Base-by-base conservation (phyloP, 257 asterid genomes). In the Apocynum venetum region DNA sequence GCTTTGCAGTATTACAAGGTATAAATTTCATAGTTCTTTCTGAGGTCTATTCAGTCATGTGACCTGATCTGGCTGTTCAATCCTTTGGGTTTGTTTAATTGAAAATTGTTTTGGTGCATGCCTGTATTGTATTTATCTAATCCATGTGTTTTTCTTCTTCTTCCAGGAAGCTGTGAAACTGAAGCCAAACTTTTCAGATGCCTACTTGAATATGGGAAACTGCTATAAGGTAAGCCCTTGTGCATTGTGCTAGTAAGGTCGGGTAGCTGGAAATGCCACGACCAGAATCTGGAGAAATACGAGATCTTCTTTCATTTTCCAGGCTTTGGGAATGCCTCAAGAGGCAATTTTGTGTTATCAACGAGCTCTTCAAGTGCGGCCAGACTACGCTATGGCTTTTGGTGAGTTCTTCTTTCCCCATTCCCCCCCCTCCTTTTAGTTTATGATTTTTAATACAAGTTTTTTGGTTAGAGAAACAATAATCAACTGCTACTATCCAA, bases 1-100 rank as follows among this genome's bases (percentile, higher is more conserved):
- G 97, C 99, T 79, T 82, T 91, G 91, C 98, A 96, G 82, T 96
- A 96, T 87, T 96, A 96, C 85, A 93, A 93, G 97, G 99, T 90
- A 78, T 73, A 61, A 61, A 77, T 73, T 71, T 70, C 20, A 66
- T 73, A 35, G 14, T 65, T 78, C 15, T 74, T 14, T 69, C 31
- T 76, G 46, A 48, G 43, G 53, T 51, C 48, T 25, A 19, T 72
- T 55, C 17, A 4, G 48, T 11, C 10, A 44, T 9, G 13, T 46
- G 46, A 55, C 49, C 12, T 72, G 80, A 38, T 70, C 73, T 78
- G 31, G 73, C 52, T 56, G 57, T 38, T 56, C 40, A 25, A 35
- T 41, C 19, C 59, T 65, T 49, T 61, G 12, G 14, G 12, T 71
- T 25, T 44, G 59, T 43, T 9, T 5, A n/a, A 31, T 44, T 55